A percentile compares a stretch with the other conserved stretches of the same genome.
phyloP scores from a whole-genome alignment of 306 rosid species.

The Cucurbita moschata region DNA sequence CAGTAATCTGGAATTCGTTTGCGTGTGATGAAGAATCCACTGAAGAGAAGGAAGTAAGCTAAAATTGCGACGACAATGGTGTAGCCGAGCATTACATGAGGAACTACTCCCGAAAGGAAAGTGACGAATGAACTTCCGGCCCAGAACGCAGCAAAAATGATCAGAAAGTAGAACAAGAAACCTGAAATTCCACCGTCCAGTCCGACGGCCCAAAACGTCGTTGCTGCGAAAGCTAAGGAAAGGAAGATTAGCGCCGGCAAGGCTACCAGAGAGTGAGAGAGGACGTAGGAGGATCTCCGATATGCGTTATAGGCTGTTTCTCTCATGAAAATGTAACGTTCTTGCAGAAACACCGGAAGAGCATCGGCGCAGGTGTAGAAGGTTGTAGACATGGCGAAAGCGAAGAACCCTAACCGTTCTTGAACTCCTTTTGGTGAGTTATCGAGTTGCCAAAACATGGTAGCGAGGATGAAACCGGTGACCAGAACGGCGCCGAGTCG shows the following conservation, averaged over 20 bases:
- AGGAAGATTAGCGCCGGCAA: slow-evolving; percentile 47
- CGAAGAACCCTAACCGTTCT: slow-evolving; percentile 78
- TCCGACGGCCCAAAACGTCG: slow-evolving; percentile 87
- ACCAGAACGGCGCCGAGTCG: slow-evolving; percentile 62
- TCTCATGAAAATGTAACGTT: slow-evolving; percentile 80
- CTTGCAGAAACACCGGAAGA: slow-evolving; percentile 80
- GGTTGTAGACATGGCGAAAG: slow-evolving; percentile 96
- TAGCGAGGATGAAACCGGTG: slow-evolving; percentile 74
- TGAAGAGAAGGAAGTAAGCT: slow-evolving; percentile 78
- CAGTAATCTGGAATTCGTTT: slow-evolving; percentile 69
- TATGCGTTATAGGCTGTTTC: slow-evolving; percentile 87
- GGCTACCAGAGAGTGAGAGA: slow-evolving; percentile 43
- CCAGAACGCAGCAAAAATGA: slow-evolving; percentile 72
- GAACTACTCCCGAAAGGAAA: slow-evolving; percentile 77
- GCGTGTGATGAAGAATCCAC: slow-evolving; percentile 84
- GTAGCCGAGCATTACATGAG: slow-evolving; percentile 89
- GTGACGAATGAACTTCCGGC: slow-evolving; percentile 87
- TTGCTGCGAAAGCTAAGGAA: slow-evolving; percentile 36
- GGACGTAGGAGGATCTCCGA: slow-evolving; percentile 55
- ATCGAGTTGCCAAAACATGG: slow-evolving; percentile 73
- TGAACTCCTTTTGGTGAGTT: slow-evolving; percentile 64
- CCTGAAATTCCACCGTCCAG: slow-evolving; percentile 65
- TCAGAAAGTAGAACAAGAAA: slow-evolving; percentile 46
- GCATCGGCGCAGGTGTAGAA: slow-evolving; percentile 94
- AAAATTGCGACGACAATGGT: slow-evolving; percentile 73